Evolutionary conservation across 2,329 filamentous ascomycete genomes (phyloP), one percentile per base, ranked within the genome.

Genomic region (Trichoderma semiorbis): DNA sequence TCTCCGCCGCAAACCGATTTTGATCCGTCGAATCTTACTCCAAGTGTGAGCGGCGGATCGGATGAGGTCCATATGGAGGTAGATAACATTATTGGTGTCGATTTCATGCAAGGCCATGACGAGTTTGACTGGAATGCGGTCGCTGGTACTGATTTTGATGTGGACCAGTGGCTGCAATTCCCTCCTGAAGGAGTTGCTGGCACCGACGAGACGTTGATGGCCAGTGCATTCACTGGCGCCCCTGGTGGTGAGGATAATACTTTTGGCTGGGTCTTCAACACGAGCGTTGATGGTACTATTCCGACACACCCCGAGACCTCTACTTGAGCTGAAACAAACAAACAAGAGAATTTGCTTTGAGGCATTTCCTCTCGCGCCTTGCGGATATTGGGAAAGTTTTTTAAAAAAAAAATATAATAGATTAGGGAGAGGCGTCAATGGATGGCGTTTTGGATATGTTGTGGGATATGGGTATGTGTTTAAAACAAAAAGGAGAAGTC

Each of bases 121-220:
- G 85, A 85, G 66, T 86, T 88, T 70, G 86, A 88, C 74, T 88
- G 86, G 86, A 85, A 86, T 74, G 84, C 84, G 24, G 80, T 87
- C 5, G 81, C 85, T 18, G 85, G 83, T 7, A 84, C 85, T 10
- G 86, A 87, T 73, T 84, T 89, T 72, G 87, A 89, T 70, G 86
- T 89, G 68, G 86, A 88, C 71, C 86, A 89, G 75, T 89, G 86
- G 85, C 81, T 89, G 26, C 85, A 89, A 72, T 89, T 88, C 73
- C 87, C 86, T 7, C 82, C 83, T 2, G 87, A 88, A 64, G 84
- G 83, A 7, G 81, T 82, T 12, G 83, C 80, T 72, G 80, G 78
- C 43, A 75, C 77, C 8, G 82, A 81, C n/a, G 82, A 82, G 30
- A 78, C 78, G 28, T 75, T 83, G 60, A 79, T 82, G 74, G 77